Evolutionary conservation across 2,329 filamentous ascomycete species (phyloP).

Genomic region (Mollisia scopiformis): DNA sequence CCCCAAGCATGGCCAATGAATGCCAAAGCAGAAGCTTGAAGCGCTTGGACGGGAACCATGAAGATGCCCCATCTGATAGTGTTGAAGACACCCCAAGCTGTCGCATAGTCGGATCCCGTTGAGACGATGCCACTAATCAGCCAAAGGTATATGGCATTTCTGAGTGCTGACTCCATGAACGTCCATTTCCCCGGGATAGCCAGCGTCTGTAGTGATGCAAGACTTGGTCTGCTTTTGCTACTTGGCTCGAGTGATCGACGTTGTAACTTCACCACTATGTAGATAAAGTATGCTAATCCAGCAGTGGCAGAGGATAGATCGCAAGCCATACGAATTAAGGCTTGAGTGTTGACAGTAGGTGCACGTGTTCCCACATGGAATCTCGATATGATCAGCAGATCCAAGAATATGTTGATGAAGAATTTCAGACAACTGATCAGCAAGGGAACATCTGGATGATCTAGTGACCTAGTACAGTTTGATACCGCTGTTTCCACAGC

Average conservation of each 20-base stretch:
- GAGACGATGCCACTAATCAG: conserved; percentile 66
- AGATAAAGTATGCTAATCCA: conserved; percentile 64
- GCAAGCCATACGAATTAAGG: conserved; percentile 63
- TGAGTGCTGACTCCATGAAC: conserved; percentile 65
- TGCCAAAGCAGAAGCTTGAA: conserved; percentile 66
- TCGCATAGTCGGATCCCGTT: conserved; percentile 67
- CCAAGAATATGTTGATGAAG: conserved; percentile 66
- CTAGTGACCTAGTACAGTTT: conserved; percentile 64
- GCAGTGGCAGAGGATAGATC: conserved; percentile 55
- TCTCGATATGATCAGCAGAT: conserved; percentile 67
- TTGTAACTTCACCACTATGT: conserved; percentile 19
- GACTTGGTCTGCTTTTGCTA: conserved; percentile 39
- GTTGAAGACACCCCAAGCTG: conserved; percentile 74
- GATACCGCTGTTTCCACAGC: conserved; percentile 66
- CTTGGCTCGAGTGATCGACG: conserved; percentile 15
- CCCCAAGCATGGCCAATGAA: conserved; percentile 73
- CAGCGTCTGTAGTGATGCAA: conserved; percentile 52
- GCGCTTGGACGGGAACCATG: conserved; percentile 71
- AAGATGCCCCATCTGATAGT: conserved; percentile 75
- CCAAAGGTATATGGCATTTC: conserved; percentile 74
- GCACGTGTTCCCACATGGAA: conserved; percentile 59
- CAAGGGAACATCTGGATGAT: conserved; percentile 70
- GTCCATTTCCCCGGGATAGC: conserved; percentile 60
- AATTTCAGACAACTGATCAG: conserved; percentile 68
- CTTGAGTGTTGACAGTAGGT: conserved; percentile 67